Conservation (phyloP, 768 basidiomycete species). For the Daedaleopsis sinensis region DNA sequence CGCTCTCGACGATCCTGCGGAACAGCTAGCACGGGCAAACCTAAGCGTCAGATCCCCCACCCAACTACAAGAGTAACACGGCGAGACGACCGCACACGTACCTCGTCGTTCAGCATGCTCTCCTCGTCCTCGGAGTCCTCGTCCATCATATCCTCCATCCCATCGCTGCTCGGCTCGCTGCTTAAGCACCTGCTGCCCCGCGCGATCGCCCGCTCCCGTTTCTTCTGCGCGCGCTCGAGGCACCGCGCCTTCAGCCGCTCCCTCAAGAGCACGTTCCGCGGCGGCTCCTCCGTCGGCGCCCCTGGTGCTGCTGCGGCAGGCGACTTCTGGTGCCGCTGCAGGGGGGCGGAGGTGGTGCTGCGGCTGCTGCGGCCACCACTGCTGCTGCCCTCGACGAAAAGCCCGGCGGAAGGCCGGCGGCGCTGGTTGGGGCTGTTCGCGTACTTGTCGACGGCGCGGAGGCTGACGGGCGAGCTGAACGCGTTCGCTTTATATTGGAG, state of each 20-base stretch:
- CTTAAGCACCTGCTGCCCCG: slow-evolving; percentile 33
- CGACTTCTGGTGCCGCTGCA: neutral
- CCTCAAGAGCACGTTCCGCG: slow-evolving; percentile 57
- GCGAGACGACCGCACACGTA: slow-evolving; percentile 26
- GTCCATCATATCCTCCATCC: slow-evolving; percentile 52
- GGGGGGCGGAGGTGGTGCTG: too few species aligned
- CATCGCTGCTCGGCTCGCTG: slow-evolving; percentile 53
- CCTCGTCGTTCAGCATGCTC: slow-evolving; percentile 65
- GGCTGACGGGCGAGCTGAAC: slow-evolving; percentile 34
- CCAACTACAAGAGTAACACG: neutral
- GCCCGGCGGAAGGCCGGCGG: neutral
- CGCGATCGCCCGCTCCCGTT: slow-evolving; percentile 50
- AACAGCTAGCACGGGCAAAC: slow-evolving; percentile 53
- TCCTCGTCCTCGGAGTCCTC: slow-evolving; percentile 62
- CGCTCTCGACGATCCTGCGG: slow-evolving; percentile 61
- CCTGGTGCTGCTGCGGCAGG: neutral
- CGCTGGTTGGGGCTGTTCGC: neutral
- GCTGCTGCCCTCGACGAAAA: neutral
- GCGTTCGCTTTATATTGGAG: slow-evolving; percentile 54
- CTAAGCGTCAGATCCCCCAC: neutral
- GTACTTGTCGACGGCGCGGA: slow-evolving; percentile 17
- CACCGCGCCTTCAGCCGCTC: slow-evolving; percentile 65
- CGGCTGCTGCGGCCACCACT: too few species aligned
- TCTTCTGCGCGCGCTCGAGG: slow-evolving; percentile 60
- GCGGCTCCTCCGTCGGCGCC: slow-evolving; percentile 37